A percentile compares a stretch with the other conserved stretches of the same genome.
Evolutionary conservation across 2,329 filamentous ascomycete species (phyloP).

Genomic region (Cytospora piceae): DNA sequence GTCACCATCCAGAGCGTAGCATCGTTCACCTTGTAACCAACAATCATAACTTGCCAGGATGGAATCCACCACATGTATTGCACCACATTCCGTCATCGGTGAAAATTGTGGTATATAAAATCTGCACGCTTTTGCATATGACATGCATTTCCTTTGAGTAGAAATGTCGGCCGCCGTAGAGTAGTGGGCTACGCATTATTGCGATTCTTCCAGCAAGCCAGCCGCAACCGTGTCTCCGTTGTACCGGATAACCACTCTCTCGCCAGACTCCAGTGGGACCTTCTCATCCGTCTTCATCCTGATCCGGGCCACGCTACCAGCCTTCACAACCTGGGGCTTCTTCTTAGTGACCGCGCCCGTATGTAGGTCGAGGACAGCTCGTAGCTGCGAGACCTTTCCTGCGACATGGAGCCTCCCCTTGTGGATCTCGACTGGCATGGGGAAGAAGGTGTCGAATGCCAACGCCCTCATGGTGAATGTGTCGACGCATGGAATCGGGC

Average conservation of each 20-base stretch:
- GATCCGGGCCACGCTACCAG: conserved; percentile 76
- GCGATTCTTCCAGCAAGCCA: conserved; percentile 73
- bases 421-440: conserved; percentile 88
- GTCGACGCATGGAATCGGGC: conserved; percentile 71
- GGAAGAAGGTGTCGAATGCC: conserved; percentile 86
- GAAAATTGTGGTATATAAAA: neutral
- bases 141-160: neutral
- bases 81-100: neutral
- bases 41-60: neutral
- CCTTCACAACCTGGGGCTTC: conserved; percentile 81
- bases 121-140: neutral
- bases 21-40: neutral
- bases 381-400: conserved; percentile 72
- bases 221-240: conserved; percentile 86
- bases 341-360: conserved; percentile 79
- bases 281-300: conserved; percentile 71
- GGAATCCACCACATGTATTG: neutral
- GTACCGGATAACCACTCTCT: conserved; percentile 78
- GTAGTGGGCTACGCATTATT: neutral
- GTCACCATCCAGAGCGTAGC: neutral
- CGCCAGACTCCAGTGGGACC: conserved; percentile 79
- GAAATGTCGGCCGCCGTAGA: neutral
- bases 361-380: conserved; percentile 77
- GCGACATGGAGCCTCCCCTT: conserved; percentile 79
- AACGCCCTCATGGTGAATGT: conserved; percentile 82